Percentiles rank a stretch among this genome's conserved stretches.
Evolutionary conservation across 495 filamentous ascomycete species (phyloP).

Genomic region (Penicillium lagena): DNA sequence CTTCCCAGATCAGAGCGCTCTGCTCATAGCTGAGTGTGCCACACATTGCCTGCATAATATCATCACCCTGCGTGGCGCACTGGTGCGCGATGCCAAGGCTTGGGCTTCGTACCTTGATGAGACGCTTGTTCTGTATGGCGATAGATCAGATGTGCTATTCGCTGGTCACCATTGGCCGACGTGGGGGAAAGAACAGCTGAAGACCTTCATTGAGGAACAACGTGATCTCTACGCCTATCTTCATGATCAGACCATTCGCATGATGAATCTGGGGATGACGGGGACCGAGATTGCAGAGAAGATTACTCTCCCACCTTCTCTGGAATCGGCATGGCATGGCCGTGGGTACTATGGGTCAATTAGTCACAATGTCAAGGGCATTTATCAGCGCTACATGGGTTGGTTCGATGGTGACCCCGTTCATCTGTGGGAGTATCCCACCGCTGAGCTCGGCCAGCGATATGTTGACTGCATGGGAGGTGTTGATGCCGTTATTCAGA

Average conservation of each 20-base stretch:
- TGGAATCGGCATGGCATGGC: constrained; percentile 15
- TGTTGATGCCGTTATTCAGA: constrained; percentile 10
- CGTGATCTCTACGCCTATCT: constrained; percentile 29
- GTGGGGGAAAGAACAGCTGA: constrained; percentile 14
- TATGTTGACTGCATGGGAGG: constrained; percentile 23
- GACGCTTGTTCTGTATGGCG: constrained; percentile 9
- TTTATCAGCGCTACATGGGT: constrained; percentile 31
- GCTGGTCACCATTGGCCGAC: constrained; percentile 24
- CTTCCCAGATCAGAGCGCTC: constrained; percentile 13
- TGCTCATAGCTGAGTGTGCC: constrained; percentile 17
- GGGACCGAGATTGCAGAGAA: constrained; percentile 29
- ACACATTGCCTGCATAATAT: constrained; percentile 21
- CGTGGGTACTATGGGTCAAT: constrained; percentile 30
- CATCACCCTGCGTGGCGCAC: constrained; percentile 16
- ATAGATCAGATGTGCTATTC: constrained; percentile 12
- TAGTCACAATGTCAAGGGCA: constrained; percentile 34
- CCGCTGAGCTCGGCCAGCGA: constrained; percentile 15
- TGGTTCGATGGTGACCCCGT: constrained; percentile 35
- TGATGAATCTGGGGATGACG: constrained; percentile 21
- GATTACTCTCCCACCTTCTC: constrained; percentile 15
- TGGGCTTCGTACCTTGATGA: constrained; percentile 19
- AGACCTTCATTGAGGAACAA: constrained; percentile 13
- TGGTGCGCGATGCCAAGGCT: constrained; percentile 13
- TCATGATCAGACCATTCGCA: constrained; percentile 27
- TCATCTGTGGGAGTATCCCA: constrained; percentile 29